These are phyloP conservation scores for Ophiocordyceps camponoti-rufipedis DNA, from an alignment of 2,329 filamentous ascomycete genomes.

Conservation along the genomic window DNA sequence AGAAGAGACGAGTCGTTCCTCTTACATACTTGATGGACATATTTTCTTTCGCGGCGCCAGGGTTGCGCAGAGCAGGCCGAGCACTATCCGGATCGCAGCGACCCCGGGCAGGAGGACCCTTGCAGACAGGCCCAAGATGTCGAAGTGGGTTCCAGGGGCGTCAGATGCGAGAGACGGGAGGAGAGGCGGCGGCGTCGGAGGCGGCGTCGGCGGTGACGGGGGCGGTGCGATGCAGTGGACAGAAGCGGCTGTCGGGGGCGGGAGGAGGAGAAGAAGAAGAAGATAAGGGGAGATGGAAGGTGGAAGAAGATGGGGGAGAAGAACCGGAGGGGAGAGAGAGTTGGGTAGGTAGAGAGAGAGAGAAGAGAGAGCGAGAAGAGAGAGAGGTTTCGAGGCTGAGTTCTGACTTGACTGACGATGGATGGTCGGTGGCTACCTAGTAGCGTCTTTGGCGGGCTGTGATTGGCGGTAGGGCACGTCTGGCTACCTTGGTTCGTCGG, in stretches of 20 bases:
- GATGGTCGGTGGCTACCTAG: neutral
- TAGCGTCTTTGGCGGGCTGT: neutral
- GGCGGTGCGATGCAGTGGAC: too few relatives aligned
- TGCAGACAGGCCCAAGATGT: too few relatives aligned
- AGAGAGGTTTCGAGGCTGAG: neutral
- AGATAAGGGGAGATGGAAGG: neutral
- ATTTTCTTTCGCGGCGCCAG: slow-evolving; percentile 14
- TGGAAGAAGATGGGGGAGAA: neutral
- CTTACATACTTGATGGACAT: slow-evolving; percentile 36
- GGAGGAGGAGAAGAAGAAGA: neutral
- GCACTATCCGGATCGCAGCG: too few relatives aligned
- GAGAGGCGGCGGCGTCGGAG: too few relatives aligned
- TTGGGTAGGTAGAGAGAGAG: neutral
- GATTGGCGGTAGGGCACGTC: neutral
- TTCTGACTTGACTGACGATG: neutral
- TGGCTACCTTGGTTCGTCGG: neutral
- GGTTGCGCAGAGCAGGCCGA: slow-evolving; percentile 6
- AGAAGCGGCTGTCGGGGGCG: too few relatives aligned
- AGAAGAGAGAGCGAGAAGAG: neutral
- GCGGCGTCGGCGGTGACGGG: too few relatives aligned
- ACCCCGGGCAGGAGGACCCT: neutral
- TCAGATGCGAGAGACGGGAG: too few relatives aligned
- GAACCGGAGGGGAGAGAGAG: neutral
- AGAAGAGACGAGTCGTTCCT: slow-evolving; percentile 2
- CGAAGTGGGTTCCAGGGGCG: too few relatives aligned